Evolutionary conservation across 495 filamentous ascomycete species (phyloP), one percentile per base, ranked within the genome.

Genomic region (Chaetomium fimeti): DNA sequence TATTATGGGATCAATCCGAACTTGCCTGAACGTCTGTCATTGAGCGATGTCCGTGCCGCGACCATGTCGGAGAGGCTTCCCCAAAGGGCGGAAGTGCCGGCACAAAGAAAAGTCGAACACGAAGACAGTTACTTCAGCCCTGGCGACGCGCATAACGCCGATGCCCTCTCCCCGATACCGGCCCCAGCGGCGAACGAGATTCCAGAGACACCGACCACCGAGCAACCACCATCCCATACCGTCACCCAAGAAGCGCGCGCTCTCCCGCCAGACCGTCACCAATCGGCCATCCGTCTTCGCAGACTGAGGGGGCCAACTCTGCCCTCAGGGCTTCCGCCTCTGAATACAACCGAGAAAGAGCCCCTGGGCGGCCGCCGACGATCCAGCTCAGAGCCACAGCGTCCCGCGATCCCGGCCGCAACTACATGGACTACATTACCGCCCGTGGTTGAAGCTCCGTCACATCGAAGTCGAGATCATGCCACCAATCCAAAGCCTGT

Each of bases 201-300:
- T 3, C 36, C 56, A 1, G 42, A 2, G 9, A 59, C 57, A 7
- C 42, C 57, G 42, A 48, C 25, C n/a, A 59, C 42, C 3, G 57
- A 59, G 27, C 57, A 16, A 48, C 57, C 57, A 32, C 27, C 57
- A n/a, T 9, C 40, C 22, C 42, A 29, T 1, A 9, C 27, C 15
- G 42, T 36, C 16, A 15, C 43, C 3, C 42, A 59, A 32, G 6
- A 48, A 25, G 6, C 9, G 2, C 57, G 42, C 16, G 9, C 2
- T 16, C 45, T 8, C 13, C 27, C 45, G 2, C 28, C 28, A 12
- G 54, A 61, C 52, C 66, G 66, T 6, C 24, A 54, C 6, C 42
- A 58, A 38, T 69, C 67, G 15, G 67, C 63, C 24, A 69, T 69
- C 49, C 67, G 60, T 15, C 59, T 69, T 22, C 67, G 67, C 13